Evolutionary conservation across 192 early-diverging fungal species (phyloP).

Genomic region (Jimgerdemannia lactiflua): DNA sequence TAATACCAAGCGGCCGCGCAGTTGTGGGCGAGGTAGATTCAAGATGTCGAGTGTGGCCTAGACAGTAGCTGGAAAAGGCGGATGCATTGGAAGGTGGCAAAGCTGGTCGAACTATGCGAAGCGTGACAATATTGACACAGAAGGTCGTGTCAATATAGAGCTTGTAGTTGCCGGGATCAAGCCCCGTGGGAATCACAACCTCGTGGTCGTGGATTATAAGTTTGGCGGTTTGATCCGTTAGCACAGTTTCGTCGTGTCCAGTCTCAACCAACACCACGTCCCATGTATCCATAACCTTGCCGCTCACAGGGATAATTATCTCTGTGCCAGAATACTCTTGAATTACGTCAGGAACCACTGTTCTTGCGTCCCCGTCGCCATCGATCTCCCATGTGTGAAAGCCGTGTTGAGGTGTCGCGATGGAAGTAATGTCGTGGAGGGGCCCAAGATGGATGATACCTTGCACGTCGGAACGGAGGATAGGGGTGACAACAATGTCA

Average conservation of each 20-base stretch:
- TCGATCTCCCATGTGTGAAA: not conserved
- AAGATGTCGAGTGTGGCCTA: not conserved
- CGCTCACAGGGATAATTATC: conserved; percentile 9
- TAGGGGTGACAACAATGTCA: conserved; percentile 1
- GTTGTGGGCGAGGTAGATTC: not conserved
- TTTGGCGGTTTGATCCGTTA: conserved; percentile 3
- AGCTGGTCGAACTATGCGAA: not conserved
- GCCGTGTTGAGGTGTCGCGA: not conserved
- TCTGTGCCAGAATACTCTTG: not conserved
- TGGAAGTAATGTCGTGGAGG: not conserved
- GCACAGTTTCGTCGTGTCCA: not conserved
- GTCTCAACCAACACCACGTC: not conserved
- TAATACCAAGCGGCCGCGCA: not conserved
- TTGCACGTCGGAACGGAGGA: not conserved
- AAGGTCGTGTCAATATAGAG: conserved; percentile 1
- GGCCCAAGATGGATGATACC: not conserved
- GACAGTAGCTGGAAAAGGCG: not conserved
- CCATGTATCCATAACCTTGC: not conserved
- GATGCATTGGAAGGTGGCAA: not conserved
- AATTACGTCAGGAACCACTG: not conserved
- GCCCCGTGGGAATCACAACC: conserved; percentile 5
- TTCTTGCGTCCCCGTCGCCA: not conserved
- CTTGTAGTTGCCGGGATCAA: conserved; percentile 21
- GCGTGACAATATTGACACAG: not conserved
- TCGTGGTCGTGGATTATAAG: conserved; percentile 11